A percentile compares a stretch with the other conserved stretches of the same genome.
These are phyloP conservation scores for Fusarium penzigii DNA, from an alignment of 2,329 filamentous ascomycete species.

Conservation along the genomic window DNA sequence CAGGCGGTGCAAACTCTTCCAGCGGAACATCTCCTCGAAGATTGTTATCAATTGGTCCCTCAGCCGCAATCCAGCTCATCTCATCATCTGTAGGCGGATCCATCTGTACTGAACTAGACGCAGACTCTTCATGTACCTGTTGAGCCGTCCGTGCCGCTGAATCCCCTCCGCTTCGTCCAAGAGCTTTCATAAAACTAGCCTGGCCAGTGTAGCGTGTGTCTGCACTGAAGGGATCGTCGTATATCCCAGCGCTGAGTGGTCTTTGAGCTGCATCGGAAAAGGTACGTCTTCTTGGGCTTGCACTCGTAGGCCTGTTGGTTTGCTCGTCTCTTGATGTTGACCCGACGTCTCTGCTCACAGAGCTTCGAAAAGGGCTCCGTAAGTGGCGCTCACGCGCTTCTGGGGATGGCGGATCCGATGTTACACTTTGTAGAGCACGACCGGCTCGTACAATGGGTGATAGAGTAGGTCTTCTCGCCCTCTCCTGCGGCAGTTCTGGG, in stretches of 20 bases:
- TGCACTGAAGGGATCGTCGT: constrained; percentile 33
- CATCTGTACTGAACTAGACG: constrained; percentile 36
- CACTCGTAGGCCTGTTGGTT: constrained; percentile 26
- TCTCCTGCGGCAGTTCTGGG: constrained; percentile 31
- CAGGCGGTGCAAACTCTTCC: constrained; percentile 25
- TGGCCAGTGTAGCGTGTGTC: constrained; percentile 30
- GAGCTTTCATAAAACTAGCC: constrained; percentile 34
- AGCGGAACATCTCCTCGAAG: constrained; percentile 39
- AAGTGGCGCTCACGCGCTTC: constrained; percentile 51
- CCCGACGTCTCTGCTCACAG: constrained; percentile 38
- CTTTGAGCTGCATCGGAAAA: constrained; percentile 13
- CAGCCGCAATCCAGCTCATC: constrained; percentile 46
- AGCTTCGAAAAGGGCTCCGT: constrained; percentile 56
- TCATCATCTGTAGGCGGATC: constrained; percentile 37
- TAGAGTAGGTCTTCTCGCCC: constrained; percentile 44
- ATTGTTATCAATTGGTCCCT: constrained; percentile 39
- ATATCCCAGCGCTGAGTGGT: constrained; percentile 11
- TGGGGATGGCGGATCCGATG: constrained; percentile 60
- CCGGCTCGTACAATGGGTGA: constrained; percentile 62
- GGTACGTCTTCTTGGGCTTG: constrained; percentile 32
- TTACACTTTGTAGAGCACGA: constrained; percentile 57
- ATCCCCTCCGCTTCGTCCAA: constrained; percentile 29
- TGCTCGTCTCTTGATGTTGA: constrained; percentile 31
- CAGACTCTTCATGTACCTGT: constrained; percentile 27
- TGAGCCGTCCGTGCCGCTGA: constrained; percentile 10